Conservation (phyloP, 306 rosid genomes). For the Vachellia pachyceras region DNA sequence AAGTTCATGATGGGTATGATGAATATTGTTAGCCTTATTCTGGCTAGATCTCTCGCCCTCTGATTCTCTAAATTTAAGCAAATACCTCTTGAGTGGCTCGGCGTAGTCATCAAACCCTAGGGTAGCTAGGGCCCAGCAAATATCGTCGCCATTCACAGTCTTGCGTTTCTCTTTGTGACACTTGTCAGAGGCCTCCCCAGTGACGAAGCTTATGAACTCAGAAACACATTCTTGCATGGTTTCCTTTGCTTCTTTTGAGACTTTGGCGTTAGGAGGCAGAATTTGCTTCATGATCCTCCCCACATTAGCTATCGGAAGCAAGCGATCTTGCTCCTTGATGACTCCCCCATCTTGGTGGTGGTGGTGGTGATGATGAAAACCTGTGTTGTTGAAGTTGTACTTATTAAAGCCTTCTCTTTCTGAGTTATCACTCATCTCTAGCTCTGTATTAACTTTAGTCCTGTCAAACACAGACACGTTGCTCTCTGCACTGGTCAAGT, state of each 20-base stretch:
- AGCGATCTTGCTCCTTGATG: conserved; percentile 87
- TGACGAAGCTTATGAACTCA: conserved; percentile 92
- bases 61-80: conserved; percentile 71
- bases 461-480: conserved; percentile 87
- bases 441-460: conserved; percentile 38
- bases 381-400: conserved; percentile 45
- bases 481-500: conserved; percentile 40
- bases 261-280: conserved; percentile 82
- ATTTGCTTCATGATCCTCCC: conserved; percentile 95
- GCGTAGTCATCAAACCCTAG: conserved; percentile 92
- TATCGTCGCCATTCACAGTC: conserved; percentile 92
- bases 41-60: conserved; percentile 78
- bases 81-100: conserved; percentile 80
- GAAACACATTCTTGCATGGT: conserved; percentile 97
- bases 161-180: conserved; percentile 94
- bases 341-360: conserved; percentile 49
- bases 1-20: conserved; percentile 9
- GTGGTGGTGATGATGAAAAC: conserved; percentile 18
- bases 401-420: conserved; percentile 57
- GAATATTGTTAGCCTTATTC: conserved; percentile 36
- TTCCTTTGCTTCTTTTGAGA: conserved; percentile 93
- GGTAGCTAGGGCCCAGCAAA: conserved; percentile 80
- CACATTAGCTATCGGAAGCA: conserved; percentile 94
- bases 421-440: conserved; percentile 60
- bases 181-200: conserved; percentile 96